Base-by-base conservation (phyloP, 305 asterid genomes). In the Fraxinus latifolia region DNA sequence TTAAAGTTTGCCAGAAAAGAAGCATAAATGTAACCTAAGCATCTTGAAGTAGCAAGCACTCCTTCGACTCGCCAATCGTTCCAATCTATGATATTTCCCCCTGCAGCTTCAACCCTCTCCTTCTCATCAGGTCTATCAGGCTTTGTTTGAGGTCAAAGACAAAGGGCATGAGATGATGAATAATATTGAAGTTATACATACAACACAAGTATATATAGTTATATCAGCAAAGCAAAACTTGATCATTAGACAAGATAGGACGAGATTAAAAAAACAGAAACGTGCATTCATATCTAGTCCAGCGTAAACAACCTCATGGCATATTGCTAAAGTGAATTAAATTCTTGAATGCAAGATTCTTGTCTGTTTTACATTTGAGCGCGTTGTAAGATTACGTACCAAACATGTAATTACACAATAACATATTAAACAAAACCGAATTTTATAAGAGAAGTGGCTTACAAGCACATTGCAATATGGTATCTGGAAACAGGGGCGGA, bases 31-130 rank as follows among this genome's bases (percentile, higher is more conserved):
- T 79, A 86, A 86, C 86, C 89, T 42, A 84, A 76, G 32, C 86
- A 84, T 74, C 86, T 79, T 60, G 89, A 86, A 23, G 79, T 76
- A 55, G 82, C 44, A 60, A 82, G 86, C 2, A 84, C 77, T 32
- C 86, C 89, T 32, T 74, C 81, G 0, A 84, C 81, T 3, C 81
- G 83, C 37, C 42, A 34, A 27, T 84, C 87, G 0, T 82, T 42
- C 84, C 82, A 82, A 29, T 86, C 25, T 11, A 84, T 25, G 31
- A 86, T 29, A 67, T 76, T 77, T 76, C 84, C 87, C 0, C 82
- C 82, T 11, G 82, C 85, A n/a, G 80, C 85, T 76, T 83, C 85
- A 60, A 86, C 73, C 78, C 89, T 79, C 53, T 86, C 74, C 71
- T 47, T 79, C 42, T 84, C 89, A 33, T 86, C 87, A 65, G 84